Conservation (phyloP, 2,329 filamentous ascomycete genomes). For the Anthostomella pinea region DNA sequence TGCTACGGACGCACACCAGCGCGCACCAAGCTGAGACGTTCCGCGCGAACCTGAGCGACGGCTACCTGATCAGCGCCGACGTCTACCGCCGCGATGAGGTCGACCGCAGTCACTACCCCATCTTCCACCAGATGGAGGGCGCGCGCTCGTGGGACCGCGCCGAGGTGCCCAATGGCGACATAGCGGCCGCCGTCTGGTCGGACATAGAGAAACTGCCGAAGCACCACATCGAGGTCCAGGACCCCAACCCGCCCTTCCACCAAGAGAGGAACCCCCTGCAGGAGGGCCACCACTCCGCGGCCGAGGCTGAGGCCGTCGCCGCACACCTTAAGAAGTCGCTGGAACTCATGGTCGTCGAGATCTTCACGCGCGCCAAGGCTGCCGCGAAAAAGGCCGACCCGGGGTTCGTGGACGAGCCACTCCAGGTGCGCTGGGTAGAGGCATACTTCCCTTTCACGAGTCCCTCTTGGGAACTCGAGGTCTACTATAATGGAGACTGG, state of each 20-base stretch:
- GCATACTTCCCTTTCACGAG: conserved; percentile 97
- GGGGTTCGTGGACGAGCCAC: conserved; percentile 60
- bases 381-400: conserved; percentile 56
- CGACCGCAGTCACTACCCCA: conserved; percentile 90
- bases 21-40: conserved; percentile 88
- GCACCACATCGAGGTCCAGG: conserved; percentile 75
- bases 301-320: conserved; percentile 78
- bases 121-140: conserved; percentile 99
- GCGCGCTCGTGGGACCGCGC: conserved; percentile 82
- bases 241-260: conserved; percentile 77
- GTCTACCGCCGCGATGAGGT: conserved; percentile 95
- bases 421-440: conserved; percentile 90
- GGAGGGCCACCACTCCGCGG: conserved; percentile 62
- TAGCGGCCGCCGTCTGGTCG: conserved; percentile 63
- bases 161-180: conserved; percentile 53
- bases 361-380: conserved; percentile 75
- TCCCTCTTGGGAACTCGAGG: conserved; percentile 93
- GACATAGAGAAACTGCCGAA: conserved; percentile 70
- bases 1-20: conserved; percentile 90
- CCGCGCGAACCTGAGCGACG: conserved; percentile 66
- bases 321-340: conserved; percentile 85
- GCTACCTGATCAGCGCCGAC: conserved; percentile 89
- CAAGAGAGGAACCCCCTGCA: conserved; percentile 82
- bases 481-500: conserved; percentile 93
- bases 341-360: conserved; percentile 84